Conservation (phyloP, 176 grass and related monocot genomes). For the Hordeum vulgare region DNA sequence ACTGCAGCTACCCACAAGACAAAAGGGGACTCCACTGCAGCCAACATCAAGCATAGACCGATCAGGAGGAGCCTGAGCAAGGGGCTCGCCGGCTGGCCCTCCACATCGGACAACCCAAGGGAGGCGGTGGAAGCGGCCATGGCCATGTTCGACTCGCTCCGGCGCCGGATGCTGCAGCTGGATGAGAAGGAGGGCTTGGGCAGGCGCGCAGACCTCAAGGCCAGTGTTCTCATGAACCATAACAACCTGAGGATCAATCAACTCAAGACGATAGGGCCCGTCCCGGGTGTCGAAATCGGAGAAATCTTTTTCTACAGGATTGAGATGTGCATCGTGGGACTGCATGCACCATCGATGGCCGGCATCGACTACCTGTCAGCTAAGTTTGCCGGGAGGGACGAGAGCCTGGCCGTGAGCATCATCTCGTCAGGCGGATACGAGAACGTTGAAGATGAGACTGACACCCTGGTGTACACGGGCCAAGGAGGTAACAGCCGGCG, state of each 20-base stretch:
- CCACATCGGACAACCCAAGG: constrained; percentile 24
- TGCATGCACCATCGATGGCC: constrained; percentile 43
- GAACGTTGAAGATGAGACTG: constrained; percentile 43
- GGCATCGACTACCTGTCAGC: constrained; percentile 55
- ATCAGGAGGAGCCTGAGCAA: constrained; percentile 33
- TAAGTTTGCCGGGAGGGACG: constrained; percentile 18
- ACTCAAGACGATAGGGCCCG: constrained; percentile 34
- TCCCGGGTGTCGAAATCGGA: constrained; percentile 54
- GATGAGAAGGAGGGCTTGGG: constrained; percentile 35
- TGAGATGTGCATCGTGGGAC: constrained; percentile 53
- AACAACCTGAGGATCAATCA: constrained; percentile 42
- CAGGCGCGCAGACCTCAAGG: constrained; percentile 37
- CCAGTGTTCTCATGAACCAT: constrained; percentile 42
- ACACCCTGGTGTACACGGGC: constrained; percentile 59
- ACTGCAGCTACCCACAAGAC: background rate
- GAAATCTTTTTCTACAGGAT: constrained; percentile 68
- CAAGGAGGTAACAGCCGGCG: constrained; percentile 44
- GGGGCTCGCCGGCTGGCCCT: constrained; percentile 9
- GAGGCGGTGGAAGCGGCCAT: constrained; percentile 34
- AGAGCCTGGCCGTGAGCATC: constrained; percentile 40
- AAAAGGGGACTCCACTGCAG: too few relatives aligned
- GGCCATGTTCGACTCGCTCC: constrained; percentile 54
- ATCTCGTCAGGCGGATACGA: constrained; percentile 58
- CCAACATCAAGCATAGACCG: constrained; percentile 10
- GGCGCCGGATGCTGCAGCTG: constrained; percentile 34